Conservation (phyloP, 306 rosid species). For the Ammopiptanthus mongolicus region DNA sequence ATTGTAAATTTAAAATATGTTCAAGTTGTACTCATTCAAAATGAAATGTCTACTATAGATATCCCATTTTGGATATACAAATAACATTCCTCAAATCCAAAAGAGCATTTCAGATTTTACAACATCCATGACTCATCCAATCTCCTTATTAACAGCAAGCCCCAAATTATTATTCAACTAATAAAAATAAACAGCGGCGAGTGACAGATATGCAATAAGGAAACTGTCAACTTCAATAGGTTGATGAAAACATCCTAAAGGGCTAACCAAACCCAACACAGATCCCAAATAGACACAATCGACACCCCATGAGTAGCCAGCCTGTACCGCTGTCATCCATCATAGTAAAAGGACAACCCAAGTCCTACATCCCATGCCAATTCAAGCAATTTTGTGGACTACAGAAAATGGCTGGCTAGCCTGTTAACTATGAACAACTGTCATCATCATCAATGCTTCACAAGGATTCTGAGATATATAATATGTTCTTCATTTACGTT, state of each 20-base stretch:
- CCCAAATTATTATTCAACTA: background rate
- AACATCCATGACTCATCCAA: background rate
- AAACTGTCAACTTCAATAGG: background rate
- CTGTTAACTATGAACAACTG: background rate
- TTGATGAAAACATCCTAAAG: background rate
- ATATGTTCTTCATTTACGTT: background rate
- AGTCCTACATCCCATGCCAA: background rate
- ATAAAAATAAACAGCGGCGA: background rate
- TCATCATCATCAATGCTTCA: background rate
- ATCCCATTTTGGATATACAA: too few species aligned
- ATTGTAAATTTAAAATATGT: too few species aligned
- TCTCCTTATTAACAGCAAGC: conserved; percentile 15
- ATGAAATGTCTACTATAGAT: too few species aligned
- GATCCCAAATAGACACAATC: background rate
- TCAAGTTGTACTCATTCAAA: too few species aligned
- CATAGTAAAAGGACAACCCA: background rate
- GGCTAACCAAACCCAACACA: background rate
- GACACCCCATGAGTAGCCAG: background rate
- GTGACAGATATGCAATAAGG: background rate
- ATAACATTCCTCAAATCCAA: too few species aligned
- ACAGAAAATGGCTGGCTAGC: background rate
- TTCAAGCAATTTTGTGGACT: background rate
- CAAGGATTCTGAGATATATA: background rate
- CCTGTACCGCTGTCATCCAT: background rate
- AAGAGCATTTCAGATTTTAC: background rate